Evolutionary conservation across 192 early-diverging fungal genomes (phyloP).

Genomic region (Jimgerdemannia lactiflua): DNA sequence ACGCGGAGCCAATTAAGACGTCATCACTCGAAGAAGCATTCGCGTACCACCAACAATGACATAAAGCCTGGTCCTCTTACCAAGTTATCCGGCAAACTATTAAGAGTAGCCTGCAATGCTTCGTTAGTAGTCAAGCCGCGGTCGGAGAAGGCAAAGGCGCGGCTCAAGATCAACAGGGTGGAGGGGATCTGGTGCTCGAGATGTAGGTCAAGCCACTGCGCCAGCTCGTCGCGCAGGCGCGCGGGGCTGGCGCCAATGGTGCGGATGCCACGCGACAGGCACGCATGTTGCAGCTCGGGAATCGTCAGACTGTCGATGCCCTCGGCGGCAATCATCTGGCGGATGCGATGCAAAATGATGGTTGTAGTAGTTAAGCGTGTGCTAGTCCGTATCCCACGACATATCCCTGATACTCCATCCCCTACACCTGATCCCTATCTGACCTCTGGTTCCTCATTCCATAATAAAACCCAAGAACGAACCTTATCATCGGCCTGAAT

Average conservation of each 20-base stretch:
- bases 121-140: constrained; percentile 51
- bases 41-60: background rate
- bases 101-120: constrained; percentile 90
- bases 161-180: constrained; percentile 84
- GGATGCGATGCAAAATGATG: constrained; percentile 7
- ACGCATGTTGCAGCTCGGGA: constrained; percentile 86
- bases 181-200: constrained; percentile 90
- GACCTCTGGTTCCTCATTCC: constrained; percentile 8
- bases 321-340: constrained; percentile 74
- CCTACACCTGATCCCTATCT: background rate
- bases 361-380: too few relatives aligned
- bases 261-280: constrained; percentile 86
- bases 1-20: background rate
- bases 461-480: constrained; percentile 16
- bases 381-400: background rate
- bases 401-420: background rate
- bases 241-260: constrained; percentile 87
- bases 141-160: constrained; percentile 79
- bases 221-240: constrained; percentile 82
- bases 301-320: constrained; percentile 88
- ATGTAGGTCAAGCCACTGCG: constrained; percentile 95
- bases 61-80: constrained; percentile 36
- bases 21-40: background rate
- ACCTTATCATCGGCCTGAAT: constrained; percentile 84
- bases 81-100: constrained; percentile 87